Percentiles rank a stretch among this genome's conserved stretches.
Evolutionary conservation across 1,284 basidiomycete genomes (phyloP).

Genomic region (Apiotrichum sp.): DNA sequence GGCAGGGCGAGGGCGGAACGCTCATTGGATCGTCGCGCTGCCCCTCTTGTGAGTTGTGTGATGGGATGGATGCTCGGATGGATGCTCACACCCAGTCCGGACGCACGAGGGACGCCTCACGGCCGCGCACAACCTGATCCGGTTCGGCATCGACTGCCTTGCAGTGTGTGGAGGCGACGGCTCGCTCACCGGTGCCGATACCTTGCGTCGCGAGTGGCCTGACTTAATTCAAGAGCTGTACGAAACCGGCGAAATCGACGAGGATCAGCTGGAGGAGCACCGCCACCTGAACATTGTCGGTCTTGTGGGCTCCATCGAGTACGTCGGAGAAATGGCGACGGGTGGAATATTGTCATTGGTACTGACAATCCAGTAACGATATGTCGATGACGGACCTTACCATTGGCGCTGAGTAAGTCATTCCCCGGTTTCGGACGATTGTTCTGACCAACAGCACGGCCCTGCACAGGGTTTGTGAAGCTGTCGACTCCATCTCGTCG

Average conservation of each 20-base stretch:
- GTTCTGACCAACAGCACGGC: slow-evolving; percentile 55
- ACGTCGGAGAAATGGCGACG: slow-evolving; percentile 12
- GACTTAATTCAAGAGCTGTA: slow-evolving; percentile 65
- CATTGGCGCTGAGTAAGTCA: slow-evolving; percentile 68
- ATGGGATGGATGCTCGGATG: neutral
- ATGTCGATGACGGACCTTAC: slow-evolving; percentile 97
- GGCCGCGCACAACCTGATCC: slow-evolving; percentile 86
- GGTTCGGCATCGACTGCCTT: slow-evolving; percentile 92
- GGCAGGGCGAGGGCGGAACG: slow-evolving; percentile 93
- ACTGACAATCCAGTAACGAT: slow-evolving; percentile 59
- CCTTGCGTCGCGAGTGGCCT: slow-evolving; percentile 92
- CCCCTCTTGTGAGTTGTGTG: neutral
- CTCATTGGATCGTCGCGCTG: slow-evolving; percentile 86
- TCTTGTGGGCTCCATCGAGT: slow-evolving; percentile 92
- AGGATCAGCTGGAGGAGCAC: slow-evolving; percentile 64
- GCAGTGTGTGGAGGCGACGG: slow-evolving; percentile 97
- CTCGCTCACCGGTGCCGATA: slow-evolving; percentile 89
- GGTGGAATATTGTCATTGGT: neutral
- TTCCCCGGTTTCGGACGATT: too few species aligned
- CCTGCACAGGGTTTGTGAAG: slow-evolving; percentile 91
- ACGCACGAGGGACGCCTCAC: slow-evolving; percentile 76
- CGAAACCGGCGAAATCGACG: slow-evolving; percentile 62
- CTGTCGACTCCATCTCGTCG: slow-evolving; percentile 98
- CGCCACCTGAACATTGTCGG: slow-evolving; percentile 91
- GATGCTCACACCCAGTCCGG: slow-evolving; percentile 52